Percentiles rank a stretch among this genome's conserved stretches.
Conservation (phyloP, 352 stramenopile species). For the Phytophthora citricola region DNA sequence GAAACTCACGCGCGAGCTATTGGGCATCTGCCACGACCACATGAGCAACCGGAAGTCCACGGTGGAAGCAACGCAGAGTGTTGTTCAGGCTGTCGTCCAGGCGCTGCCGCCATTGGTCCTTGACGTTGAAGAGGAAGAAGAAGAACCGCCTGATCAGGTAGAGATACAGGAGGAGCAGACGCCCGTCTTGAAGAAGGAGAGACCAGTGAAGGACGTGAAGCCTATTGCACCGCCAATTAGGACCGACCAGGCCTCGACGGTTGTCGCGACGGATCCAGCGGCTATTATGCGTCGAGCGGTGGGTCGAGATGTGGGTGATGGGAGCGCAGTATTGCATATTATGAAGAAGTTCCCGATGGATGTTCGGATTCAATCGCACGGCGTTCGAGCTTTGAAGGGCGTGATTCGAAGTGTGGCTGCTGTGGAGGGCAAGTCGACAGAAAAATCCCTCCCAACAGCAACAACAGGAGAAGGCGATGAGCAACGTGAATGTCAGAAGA, state of each 20-base stretch:
- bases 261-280: conserved; percentile 38
- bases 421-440: neutral
- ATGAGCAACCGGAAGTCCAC: conserved; percentile 35
- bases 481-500: neutral
- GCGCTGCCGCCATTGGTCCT: conserved; percentile 22
- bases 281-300: conserved; percentile 63
- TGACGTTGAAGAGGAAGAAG: conserved; percentile 6
- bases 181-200: neutral
- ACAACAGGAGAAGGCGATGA: neutral
- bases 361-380: conserved; percentile 51
- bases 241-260: neutral
- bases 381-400: conserved; percentile 53
- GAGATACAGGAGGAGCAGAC: neutral
- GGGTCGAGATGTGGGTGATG: conserved; percentile 51
- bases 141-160: neutral
- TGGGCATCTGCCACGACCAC: conserved; percentile 53
- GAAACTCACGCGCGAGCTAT: conserved; percentile 44
- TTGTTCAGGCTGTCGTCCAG: conserved; percentile 39
- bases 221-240: neutral
- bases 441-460: neutral
- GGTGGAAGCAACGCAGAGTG: conserved; percentile 37
- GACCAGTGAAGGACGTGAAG: neutral
- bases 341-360: conserved; percentile 60
- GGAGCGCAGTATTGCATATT: conserved; percentile 45
- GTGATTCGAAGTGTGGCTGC: conserved; percentile 36